Evolutionary conservation across 148 eudicot genomes (phyloP), one percentile per base, ranked within the genome.

Genomic region (Fagopyrum tataricum): DNA sequence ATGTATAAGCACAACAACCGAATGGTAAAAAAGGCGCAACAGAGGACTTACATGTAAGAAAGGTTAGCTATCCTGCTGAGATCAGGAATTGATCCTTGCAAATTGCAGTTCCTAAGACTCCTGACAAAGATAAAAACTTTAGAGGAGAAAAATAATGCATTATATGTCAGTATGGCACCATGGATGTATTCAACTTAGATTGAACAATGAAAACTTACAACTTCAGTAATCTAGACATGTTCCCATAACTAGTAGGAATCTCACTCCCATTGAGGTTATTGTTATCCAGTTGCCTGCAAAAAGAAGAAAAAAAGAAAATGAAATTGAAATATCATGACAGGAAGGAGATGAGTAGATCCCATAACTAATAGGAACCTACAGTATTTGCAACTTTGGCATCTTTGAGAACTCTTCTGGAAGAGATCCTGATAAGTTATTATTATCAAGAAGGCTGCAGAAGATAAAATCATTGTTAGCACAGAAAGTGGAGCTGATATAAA

Each of bases 71-170:
- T 86, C 73, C 78, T 78, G 84, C 91, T 85, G 49, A 90, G 71
- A 76, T 92, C 85, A 44, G 97, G 97, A 48, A 92, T 72, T 44
- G 83, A 72, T 74, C 96, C 97, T 82, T 76, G 84, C 79, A 92
- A 85, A 64, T 84, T 77, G 77, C 96, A 90, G 82, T 90, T 92
- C 81, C 95, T 88, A 7, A 92, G 87, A 84, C 97, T 92, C 91
- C 97, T 92, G 88, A 55, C 37, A n/a, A 20, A 20, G 10, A 39
- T 23, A 23, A 15, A 59, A 59, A 59, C 9, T 15, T 59, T 5
- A 23, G 66, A 24, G 8, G 62, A 0, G 12, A 24, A 24, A 59
- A 55, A 10, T 46, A 10, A 46, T 13, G 13, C 49, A 8, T 26
- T 26, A 26, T 26, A 26, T 26, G 31, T 26, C 31, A 26, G 31